Base-by-base conservation (phyloP, 495 filamentous ascomycete species). In the Aspergillus heteromorphus region DNA sequence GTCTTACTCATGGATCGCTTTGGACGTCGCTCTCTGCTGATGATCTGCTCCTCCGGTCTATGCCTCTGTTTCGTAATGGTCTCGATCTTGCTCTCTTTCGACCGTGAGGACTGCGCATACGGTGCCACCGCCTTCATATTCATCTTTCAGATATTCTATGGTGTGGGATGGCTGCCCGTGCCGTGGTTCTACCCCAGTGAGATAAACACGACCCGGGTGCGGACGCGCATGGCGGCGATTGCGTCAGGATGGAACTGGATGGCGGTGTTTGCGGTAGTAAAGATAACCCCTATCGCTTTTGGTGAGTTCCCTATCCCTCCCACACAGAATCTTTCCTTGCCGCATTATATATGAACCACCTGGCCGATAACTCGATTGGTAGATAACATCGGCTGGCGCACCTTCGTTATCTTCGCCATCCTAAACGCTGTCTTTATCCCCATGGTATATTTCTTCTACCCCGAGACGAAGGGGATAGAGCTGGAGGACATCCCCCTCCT, bases 401-500 rank as follows among this genome's bases (percentile, higher is more conserved):
- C 83, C 51, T 88, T 83, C 62, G 77, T 87, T 54, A 83, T 86
- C 54, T 87, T 81, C 66, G 79, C 80, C 34, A 71, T 82, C 50
- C 54, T 68, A 56, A 83, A 85, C 61, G 67, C 68, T 21, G 62
- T 68, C 27, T 83, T 87, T 71, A 77, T 87, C 4, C 82, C 83
- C 0, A 76, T 85, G 59, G 77, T 86, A 7, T 87, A 81, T 65
- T 79, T 87, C 61, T 77, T 78, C 67, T 87, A 81, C 63, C 84
- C 83, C 6, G 85, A 87, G 66, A 87, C 85, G 8, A 80, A 80
- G 16, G 68, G 74, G 4, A 77, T 87, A 18, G 84, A 82, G 17
- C 77, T 92, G 4, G 88, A 92, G 61, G 87, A 90, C 68, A 87
- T 91, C 43, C 87, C 91, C 58, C 75, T 87, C 51, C 82, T 73